Base-by-base conservation (phyloP, 192 early-diverging fungal species). In the Piromyces finnis region DNA sequence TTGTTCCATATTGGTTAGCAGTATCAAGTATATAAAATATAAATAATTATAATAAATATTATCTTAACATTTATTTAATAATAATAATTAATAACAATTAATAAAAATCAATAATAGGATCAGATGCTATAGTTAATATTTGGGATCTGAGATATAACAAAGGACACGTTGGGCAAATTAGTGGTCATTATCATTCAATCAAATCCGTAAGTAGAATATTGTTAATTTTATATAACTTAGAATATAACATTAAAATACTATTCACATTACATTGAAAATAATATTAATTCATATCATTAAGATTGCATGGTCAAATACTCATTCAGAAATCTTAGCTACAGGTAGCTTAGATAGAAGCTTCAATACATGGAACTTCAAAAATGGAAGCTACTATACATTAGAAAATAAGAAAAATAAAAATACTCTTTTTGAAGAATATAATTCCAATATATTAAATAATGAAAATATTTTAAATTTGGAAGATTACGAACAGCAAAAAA, bases 1-100 rank as follows among this genome's bases (percentile, higher is more conserved):
- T 92, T 81, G 83, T 93, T 78, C 93, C 93, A 18, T 92, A 92
- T 82, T 94, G 92, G 93, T 81, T 94, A 78, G 92, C 92, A 0
- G 88, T 86, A 11, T 84, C 86, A 28, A 90, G 89, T 81, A 79
- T 77, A 37, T 28, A 37, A 37, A 37, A 37, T 37, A 15, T 14
- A 37, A 12, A 37, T 6, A 37, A 14, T 37, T 37, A 37, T 14
- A 14, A 12, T 37, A 35, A 12, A 3, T 7, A 7, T 35, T 35
- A 35, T 12, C 12, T 35, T 7, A 35, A 35, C 36, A 14, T 14
- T 12, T 37, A 37, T 37, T 9, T 14, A 37, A 37, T 14, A 6
- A 14, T 9, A 12, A 14, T 14, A 37, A 37, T 37, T 37, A 37
- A 37, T 37, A 37, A 37, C 13, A 14, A 12, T 37, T 37, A 37